Percentiles rank a stretch among this genome's conserved stretches.
These are phyloP conservation scores for Ailanthus altissimus DNA, from an alignment of 345 rosid genomes.

Conservation along the genomic window DNA sequence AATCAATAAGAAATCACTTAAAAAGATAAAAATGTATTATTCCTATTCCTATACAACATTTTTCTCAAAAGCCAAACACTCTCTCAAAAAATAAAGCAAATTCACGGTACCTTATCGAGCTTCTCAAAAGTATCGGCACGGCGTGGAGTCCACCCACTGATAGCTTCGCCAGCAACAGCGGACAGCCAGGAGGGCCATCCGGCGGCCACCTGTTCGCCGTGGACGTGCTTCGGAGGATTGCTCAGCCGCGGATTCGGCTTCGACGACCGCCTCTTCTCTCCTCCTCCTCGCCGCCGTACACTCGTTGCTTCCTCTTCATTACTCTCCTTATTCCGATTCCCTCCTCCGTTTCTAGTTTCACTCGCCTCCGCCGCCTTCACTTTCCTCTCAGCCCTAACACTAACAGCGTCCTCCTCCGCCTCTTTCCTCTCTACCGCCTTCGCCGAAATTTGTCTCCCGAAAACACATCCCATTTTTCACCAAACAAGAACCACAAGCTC, in stretches of 20 bases:
- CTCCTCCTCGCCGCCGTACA: constrained; percentile 26
- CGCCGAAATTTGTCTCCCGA: constrained; percentile 53
- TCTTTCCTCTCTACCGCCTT: constrained; percentile 49
- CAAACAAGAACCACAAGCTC: constrained; percentile 27
- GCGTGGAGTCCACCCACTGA: constrained; percentile 80
- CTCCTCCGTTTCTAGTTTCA: constrained; percentile 51
- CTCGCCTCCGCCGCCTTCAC: constrained; percentile 41
- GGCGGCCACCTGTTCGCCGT: constrained; percentile 81
- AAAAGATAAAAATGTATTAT: neutral
- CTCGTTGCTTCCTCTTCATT: constrained; percentile 31
- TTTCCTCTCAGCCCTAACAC: constrained; percentile 30
- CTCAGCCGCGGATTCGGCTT: constrained; percentile 62
- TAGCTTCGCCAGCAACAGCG: constrained; percentile 76
- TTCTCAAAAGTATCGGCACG: constrained; percentile 80
- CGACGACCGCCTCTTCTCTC: constrained; percentile 46
- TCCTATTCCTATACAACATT: neutral
- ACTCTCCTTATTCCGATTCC: constrained; percentile 21
- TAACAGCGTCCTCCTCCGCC: constrained; percentile 34
- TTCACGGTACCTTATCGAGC: constrained; percentile 58
- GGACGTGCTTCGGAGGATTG: constrained; percentile 57
- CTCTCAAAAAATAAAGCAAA: neutral
- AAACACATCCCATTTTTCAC: constrained; percentile 75
- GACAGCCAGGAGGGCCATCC: constrained; percentile 91
- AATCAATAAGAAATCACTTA: neutral
- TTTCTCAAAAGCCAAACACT: neutral